Evolutionary conservation across 2,329 filamentous ascomycete species (phyloP).

Genomic region (Xylaria arbuscula): DNA sequence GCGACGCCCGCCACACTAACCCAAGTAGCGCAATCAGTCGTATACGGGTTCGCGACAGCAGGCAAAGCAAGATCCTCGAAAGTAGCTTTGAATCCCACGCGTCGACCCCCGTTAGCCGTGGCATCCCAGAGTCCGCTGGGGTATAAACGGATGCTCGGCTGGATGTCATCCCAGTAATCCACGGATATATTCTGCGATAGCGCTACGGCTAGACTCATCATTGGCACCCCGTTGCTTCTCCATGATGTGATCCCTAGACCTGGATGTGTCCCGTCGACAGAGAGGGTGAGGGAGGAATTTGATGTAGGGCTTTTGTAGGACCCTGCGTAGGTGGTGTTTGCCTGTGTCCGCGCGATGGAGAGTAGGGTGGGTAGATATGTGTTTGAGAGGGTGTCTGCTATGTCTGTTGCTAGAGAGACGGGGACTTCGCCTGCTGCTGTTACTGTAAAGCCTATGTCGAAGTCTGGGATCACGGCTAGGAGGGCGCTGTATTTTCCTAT

Average conservation of each 20-base stretch:
- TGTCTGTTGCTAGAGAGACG: constrained; percentile 43
- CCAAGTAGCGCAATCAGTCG: constrained; percentile 47
- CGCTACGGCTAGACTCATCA: constrained; percentile 44
- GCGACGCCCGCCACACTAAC: constrained; percentile 42
- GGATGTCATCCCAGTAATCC: constrained; percentile 40
- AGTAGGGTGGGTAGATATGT: constrained; percentile 49
- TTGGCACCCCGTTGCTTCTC: constrained; percentile 52
- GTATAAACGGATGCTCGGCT: constrained; percentile 49
- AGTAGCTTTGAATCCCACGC: constrained; percentile 51
- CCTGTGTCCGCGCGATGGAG: constrained; percentile 45
- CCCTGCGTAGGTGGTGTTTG: constrained; percentile 46
- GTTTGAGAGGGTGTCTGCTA: constrained; percentile 49
- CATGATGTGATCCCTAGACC: constrained; percentile 49
- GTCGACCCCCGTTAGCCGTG: constrained; percentile 40
- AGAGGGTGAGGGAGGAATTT: constrained; percentile 50
- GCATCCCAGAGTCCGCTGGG: constrained; percentile 49
- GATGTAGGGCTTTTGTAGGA: constrained; percentile 42
- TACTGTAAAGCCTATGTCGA: constrained; percentile 51
- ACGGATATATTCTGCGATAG: constrained; percentile 40
- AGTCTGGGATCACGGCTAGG: constrained; percentile 51
- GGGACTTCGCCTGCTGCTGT: constrained; percentile 48
- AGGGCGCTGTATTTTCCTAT: constrained; percentile 50
- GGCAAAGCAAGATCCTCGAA: constrained; percentile 49
- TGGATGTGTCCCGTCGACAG: constrained; percentile 43
- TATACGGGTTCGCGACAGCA: constrained; percentile 38